Evolutionary conservation across 805 yeast species (phyloP), one percentile per base, ranked within the genome.

Genomic region (Phaffomyces antillensis): DNA sequence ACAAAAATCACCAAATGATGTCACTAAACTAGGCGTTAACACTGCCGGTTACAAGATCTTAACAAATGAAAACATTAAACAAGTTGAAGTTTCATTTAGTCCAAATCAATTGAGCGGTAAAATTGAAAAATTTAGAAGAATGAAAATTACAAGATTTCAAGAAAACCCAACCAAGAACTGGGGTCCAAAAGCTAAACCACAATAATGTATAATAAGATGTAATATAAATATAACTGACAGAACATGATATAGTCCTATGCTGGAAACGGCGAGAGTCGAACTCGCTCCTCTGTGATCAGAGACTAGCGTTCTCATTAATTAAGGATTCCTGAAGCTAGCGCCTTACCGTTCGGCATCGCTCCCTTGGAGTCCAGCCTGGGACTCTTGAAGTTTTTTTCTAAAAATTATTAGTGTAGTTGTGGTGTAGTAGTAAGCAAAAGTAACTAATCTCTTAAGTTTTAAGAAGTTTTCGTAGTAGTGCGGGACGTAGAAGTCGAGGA

Each of bases 101-200:
- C 66, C 74, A 35, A 79, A 81, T 64, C 75, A 75, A 43, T 65
- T 76, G 40, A 77, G 89, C 47, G 72, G 68, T 17, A 72, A 68
- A 40, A 66, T 89, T 44, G 79, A 78, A 53, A 69, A 65, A 44
- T 67, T 87, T 43, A 74, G 96, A 56, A 81, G 77, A 51, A 73
- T 87, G 47, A 88, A 88, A 64, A 77, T 91, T 60, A 88, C 88
- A 13, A 73, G 96, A 55, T 91, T 75, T 64, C 99, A 90, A 61
- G 89, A 81, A 59, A 91, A 90, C 59, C 99, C 99, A 15, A 76
- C 88, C 1, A 86, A 86, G 61, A 83, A 86, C 61, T 93, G 99
- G 99, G 99, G 99, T 2, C 99, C 98, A 33, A 87, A 85, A 67
- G 79, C 96, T 4, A 80, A 84, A 58, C 95, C 95, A 34, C 59